Conservation (phyloP, 2,329 filamentous ascomycete genomes). For the Grosmannia clavigera region DNA sequence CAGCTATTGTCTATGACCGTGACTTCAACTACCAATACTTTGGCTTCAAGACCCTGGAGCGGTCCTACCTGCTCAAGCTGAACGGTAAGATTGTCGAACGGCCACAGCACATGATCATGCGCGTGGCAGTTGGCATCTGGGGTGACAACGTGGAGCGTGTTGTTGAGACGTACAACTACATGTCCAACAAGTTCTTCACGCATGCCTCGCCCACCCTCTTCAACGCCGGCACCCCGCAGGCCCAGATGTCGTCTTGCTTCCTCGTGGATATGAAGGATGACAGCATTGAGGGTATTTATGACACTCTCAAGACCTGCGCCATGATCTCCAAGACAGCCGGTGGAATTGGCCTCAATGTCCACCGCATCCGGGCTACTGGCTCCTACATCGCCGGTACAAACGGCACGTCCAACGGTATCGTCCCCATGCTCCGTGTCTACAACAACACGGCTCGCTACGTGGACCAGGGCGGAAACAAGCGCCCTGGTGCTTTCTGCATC, state of each 20-base stretch:
- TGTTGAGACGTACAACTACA: slow-evolving; percentile 95
- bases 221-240: slow-evolving; percentile 90
- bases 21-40: slow-evolving; percentile 99
- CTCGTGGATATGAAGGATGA: slow-evolving; percentile 99
- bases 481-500: slow-evolving; percentile 94
- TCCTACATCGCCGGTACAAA: slow-evolving; percentile 98
- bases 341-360: slow-evolving; percentile 91
- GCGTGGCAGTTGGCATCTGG: slow-evolving; percentile 94
- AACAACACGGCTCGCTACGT: slow-evolving; percentile 99
- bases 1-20: slow-evolving; percentile 95
- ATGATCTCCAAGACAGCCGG: slow-evolving; percentile 99
- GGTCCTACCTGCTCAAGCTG: slow-evolving; percentile 92
- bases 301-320: slow-evolving; percentile 96
- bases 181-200: slow-evolving; percentile 98
- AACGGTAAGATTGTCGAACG: slow-evolving; percentile 93
- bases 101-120: slow-evolving; percentile 99
- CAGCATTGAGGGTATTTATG: slow-evolving; percentile 98
- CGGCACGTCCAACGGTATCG: slow-evolving; percentile 91
- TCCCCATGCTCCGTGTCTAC: slow-evolving; percentile 96
- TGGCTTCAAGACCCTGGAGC: slow-evolving; percentile 97
- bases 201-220: slow-evolving; percentile 97
- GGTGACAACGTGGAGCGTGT: slow-evolving; percentile 89
- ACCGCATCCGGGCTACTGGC: slow-evolving; percentile 92
- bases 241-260: slow-evolving; percentile 96
- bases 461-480: slow-evolving; percentile 98